Evolutionary conservation across 371 early-diverging fungal species (phyloP), one percentile per base, ranked within the genome.

Genomic region (Mucor circinelloides): DNA sequence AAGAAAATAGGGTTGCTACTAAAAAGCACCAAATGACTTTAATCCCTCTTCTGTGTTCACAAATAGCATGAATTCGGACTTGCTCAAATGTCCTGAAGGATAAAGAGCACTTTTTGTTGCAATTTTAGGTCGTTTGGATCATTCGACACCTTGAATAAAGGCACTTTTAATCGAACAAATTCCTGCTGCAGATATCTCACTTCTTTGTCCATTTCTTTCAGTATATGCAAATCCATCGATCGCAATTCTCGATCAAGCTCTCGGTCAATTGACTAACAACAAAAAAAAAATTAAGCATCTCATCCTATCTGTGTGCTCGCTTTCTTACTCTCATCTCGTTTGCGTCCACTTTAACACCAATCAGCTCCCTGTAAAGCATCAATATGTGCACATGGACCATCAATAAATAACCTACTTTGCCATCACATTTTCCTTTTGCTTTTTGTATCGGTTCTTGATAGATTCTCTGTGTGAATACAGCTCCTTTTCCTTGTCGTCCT

Each of bases 81-180:
- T 55, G 54, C 48, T 48, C 48, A 48, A 48, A 81, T 81, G 25
- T 81, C 79, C 52, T 71, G 74, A 54, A 82, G 60, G 3, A 82
- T 77, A 46, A 72, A 71, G 36, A 82, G 56, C 27, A 82, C 65
- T 54, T 79, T 79, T 62, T 74, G 75, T 34, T 79, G 82, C 60
- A 79, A 61, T 32, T 74, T 72, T 3, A 77, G 64, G 8, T 77
- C 75, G 15, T 56, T 60, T 30, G 68, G 68, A 54, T 76, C 66
- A 17, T 66, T 44, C 3, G 78, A 71, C 46, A 68, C 65, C 31
- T 73, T 77, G 63, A 82, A 82, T 32, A 77, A 73, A 4, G 82
- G 82, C 19, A 82, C 82, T 19, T 74, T 71, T 21, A 79, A 63
- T 70, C 76, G 66, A 21, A 60, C 60, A 69, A 81, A 60, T 52